Conservation (phyloP, 78 protist species). For the Dictyostelium firmibasis region DNA sequence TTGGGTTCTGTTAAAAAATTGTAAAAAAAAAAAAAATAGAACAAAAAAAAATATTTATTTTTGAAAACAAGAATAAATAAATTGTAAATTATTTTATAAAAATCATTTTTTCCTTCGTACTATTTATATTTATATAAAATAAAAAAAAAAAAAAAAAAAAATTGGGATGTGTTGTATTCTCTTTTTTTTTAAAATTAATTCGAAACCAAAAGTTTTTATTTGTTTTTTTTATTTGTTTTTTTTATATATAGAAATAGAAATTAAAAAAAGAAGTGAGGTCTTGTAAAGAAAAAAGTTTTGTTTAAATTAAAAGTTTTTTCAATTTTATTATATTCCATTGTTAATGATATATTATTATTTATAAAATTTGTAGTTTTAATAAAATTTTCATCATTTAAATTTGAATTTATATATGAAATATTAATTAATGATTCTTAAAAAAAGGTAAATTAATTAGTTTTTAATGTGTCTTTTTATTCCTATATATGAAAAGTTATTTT, state of each 20-base stretch:
- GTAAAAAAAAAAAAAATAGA: neutral
- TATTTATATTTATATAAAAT: too few relatives aligned
- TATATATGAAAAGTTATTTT: neutral
- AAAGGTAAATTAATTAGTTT: too few relatives aligned
- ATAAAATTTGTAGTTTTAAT: neutral
- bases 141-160: neutral
- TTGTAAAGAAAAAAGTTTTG: neutral
- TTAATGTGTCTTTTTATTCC: too few relatives aligned
- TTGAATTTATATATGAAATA: too few relatives aligned
- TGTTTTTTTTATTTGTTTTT: neutral
- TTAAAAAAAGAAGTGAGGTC: neutral
- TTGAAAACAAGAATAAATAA: neutral
- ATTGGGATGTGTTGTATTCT: too few relatives aligned
- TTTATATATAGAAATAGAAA: too few relatives aligned
- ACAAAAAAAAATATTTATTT: neutral
- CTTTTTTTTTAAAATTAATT: neutral
- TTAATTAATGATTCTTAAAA: neutral
- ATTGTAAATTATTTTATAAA: neutral
- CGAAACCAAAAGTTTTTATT: neutral
- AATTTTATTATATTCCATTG: neutral
- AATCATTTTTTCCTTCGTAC: too few relatives aligned
- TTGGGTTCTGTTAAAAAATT: constrained; percentile 6
- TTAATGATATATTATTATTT: neutral
- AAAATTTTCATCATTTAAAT: too few relatives aligned
- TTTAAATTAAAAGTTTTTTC: neutral